Evolutionary conservation across 768 basidiomycete species (phyloP), one percentile per base, ranked within the genome.

Genomic region (Russula foetens): DNA sequence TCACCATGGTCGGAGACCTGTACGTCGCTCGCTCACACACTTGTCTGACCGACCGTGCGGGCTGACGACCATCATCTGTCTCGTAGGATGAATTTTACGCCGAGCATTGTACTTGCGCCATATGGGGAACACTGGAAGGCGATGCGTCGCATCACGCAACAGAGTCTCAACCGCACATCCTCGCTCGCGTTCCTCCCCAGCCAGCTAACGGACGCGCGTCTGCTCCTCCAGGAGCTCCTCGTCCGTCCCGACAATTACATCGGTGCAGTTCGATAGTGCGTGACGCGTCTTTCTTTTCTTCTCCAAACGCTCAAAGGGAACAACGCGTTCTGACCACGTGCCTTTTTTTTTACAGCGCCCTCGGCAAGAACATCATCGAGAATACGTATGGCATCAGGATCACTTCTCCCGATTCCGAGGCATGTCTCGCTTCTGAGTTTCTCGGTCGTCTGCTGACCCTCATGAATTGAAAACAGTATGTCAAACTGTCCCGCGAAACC

Each of bases 61-160:
- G 43, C 2, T 45, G 48, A 51, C 54, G 48, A 50, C 24, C 41
- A 51, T 56, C 47, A 33, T 24, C 8, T 17, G 2, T 17, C 19
- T 21, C 17, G 19, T 26, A 64, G 63, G 6, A 64, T 64, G 63
- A 61, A 61, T 31, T 64, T 64, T n/a, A 56, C 54, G 14, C 63
- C 63, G 19, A 64, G 63, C 50, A 52, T 64, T 35, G 63, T 64
- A 14, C 63, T 64, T 23, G 59, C 63, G 12, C 63, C 63, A 12
- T 64, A 64, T 35, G 63, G 63, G 24, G 63, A 64, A 14, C 63
- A 64, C 26, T 64, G 63, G 63, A 64, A 64, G 31, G 33, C 63
- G 28, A 64, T 64, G 63, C 60, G 63, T 19, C 63, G 63, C 44
- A 31, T 64, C 53, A 64, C 63, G 11, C 63, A 64, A 24, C 63